Evolutionary conservation across 23 red algal species (phyloP).

Genomic region (Gracilariopsis chorda): DNA sequence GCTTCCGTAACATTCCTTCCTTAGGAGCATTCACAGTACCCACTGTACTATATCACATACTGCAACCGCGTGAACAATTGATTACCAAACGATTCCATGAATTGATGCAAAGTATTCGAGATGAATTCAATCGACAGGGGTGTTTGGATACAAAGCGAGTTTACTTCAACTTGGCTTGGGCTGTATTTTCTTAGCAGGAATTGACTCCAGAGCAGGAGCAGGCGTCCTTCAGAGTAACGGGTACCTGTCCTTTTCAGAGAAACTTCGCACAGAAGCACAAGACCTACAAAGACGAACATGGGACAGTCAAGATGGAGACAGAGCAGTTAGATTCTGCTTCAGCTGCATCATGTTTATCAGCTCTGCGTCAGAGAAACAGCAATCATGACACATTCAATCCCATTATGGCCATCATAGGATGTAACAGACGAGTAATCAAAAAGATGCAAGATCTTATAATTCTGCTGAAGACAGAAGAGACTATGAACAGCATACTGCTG

Average conservation of each 20-base stretch:
- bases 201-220: background rate
- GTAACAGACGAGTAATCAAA: too few species aligned
- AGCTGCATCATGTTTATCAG: too few species aligned
- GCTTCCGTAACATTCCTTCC: too few species aligned
- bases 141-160: background rate
- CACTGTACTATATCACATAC: background rate
- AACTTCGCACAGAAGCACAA: background rate
- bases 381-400: too few species aligned
- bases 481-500: too few species aligned
- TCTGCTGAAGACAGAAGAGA: too few species aligned
- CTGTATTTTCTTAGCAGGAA: background rate
- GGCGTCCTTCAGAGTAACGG: background rate
- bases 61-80: background rate
- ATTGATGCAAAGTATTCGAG: background rate
- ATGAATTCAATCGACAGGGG: background rate
- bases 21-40: background rate
- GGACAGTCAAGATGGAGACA: too few species aligned
- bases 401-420: too few species aligned
- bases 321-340: too few species aligned
- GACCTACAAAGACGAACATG: too few species aligned
- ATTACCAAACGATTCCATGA: conserved; percentile 5
- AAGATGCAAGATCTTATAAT: too few species aligned
- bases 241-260: conserved; percentile 1
- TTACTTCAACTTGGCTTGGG: conserved; percentile 4
- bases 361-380: too few species aligned